Conservation (phyloP, 306 rosid genomes). For the Cyamopsis tetragonoloba region DNA sequence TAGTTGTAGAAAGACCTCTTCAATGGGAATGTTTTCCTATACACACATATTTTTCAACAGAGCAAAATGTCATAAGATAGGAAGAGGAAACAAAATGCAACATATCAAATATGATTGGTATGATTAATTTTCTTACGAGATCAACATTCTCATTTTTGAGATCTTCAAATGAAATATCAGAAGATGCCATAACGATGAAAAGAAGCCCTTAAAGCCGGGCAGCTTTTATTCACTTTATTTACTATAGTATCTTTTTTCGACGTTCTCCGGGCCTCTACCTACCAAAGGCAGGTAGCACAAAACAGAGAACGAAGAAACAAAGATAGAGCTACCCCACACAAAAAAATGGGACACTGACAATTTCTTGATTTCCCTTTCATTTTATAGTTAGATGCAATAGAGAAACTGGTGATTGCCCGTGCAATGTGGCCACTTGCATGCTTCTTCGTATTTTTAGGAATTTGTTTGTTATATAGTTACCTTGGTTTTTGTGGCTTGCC, state of each 20-base stretch:
- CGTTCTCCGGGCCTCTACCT: conserved; percentile 11
- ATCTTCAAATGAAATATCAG: conserved; percentile 55
- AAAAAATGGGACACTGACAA: conserved; percentile 10
- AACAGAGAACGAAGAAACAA: conserved; percentile 11
- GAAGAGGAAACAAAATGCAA: not conserved
- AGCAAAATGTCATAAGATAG: not conserved
- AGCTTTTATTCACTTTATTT: not conserved
- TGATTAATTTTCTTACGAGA: conserved; percentile 41
- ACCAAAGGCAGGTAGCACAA: conserved; percentile 29
- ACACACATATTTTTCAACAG: not conserved
- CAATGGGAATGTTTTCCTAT: conserved; percentile 67
- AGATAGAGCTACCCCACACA: not conserved
- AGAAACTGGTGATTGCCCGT: conserved; percentile 20
- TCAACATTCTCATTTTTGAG: conserved; percentile 53
- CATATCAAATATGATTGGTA: not conserved
- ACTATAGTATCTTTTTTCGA: not conserved
- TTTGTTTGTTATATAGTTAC: not conserved
- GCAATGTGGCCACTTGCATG: conserved; percentile 20
- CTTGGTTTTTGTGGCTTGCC: conserved; percentile 41
- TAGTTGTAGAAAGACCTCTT: conserved; percentile 59
- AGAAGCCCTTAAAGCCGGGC: not conserved
- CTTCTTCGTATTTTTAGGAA: conserved; percentile 2
- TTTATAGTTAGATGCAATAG: conserved; percentile 18
- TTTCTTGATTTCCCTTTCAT: not conserved
- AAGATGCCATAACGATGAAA: conserved; percentile 43